phyloP scores from a whole-genome alignment of 2,329 filamentous ascomycete species.

The Penicillium sp. region DNA sequence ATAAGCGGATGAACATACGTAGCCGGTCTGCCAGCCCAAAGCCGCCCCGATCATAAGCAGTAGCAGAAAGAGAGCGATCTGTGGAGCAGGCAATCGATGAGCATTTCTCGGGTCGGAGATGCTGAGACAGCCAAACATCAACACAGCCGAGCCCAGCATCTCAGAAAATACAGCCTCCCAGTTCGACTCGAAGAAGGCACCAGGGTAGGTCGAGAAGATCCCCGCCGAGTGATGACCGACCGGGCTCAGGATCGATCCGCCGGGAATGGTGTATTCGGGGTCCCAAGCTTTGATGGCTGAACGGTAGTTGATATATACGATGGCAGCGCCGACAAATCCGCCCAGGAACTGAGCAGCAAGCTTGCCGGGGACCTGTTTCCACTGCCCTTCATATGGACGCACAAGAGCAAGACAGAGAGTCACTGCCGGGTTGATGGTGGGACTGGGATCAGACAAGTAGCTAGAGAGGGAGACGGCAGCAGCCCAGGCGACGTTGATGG shows the following conservation, averaged over 20 bases:
- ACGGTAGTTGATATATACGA: constrained; percentile 31
- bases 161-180: constrained; percentile 33
- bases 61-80: constrained; percentile 26
- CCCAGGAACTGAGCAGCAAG: constrained; percentile 28
- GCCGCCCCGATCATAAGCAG: constrained; percentile 29
- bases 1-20: constrained; percentile 19
- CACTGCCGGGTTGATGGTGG: constrained; percentile 28
- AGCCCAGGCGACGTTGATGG: constrained; percentile 34
- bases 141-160: constrained; percentile 24
- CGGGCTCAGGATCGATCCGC: constrained; percentile 28
- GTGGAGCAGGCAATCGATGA: constrained; percentile 23
- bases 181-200: constrained; percentile 24
- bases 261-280: constrained; percentile 29
- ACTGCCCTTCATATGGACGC: constrained; percentile 26
- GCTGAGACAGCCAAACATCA: constrained; percentile 29
- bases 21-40: constrained; percentile 33
- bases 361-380: constrained; percentile 27
- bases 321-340: constrained; percentile 28
- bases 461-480: constrained; percentile 27
- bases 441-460: constrained; percentile 27
- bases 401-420: constrained; percentile 26
- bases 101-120: constrained; percentile 27
- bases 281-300: constrained; percentile 31
- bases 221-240: constrained; percentile 28
- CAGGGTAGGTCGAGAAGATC: constrained; percentile 29